Evolutionary conservation across 495 filamentous ascomycete species (phyloP).

Genomic region (Collariella sp.): DNA sequence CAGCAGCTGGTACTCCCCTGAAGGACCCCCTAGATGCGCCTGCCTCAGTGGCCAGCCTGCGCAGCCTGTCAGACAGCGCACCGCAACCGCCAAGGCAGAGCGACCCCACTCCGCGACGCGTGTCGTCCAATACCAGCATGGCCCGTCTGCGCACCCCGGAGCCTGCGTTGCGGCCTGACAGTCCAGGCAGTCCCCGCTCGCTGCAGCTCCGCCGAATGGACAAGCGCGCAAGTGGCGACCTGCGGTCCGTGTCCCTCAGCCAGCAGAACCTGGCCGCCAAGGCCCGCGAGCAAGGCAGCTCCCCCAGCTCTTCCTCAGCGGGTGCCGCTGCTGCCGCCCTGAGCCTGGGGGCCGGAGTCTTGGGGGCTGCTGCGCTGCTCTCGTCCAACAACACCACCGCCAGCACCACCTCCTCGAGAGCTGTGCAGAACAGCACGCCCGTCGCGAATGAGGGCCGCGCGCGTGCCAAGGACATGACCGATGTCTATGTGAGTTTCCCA

Average conservation of each 20-base stretch:
- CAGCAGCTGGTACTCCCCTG: not conserved
- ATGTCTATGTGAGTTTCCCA: conserved; percentile 75
- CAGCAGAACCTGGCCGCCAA: conserved; percentile 33
- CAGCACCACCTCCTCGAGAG: conserved; percentile 25
- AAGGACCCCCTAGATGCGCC: conserved; percentile 7
- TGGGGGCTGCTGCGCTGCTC: conserved; percentile 17
- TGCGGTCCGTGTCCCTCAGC: conserved; percentile 64
- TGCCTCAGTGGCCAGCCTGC: conserved; percentile 7
- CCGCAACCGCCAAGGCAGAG: conserved; percentile 21
- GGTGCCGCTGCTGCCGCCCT: conserved; percentile 17
- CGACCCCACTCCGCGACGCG: conserved; percentile 32
- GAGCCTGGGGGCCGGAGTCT: conserved; percentile 23
- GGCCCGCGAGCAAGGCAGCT: conserved; percentile 12
- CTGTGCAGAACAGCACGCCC: conserved; percentile 56
- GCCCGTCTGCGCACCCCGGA: conserved; percentile 50
- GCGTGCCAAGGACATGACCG: conserved; percentile 74
- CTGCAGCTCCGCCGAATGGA: conserved; percentile 54
- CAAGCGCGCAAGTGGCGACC: conserved; percentile 69
- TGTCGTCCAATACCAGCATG: conserved; percentile 43
- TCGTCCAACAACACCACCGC: conserved; percentile 5
- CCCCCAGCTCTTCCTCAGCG: conserved; percentile 2
- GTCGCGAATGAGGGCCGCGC: conserved; percentile 81
- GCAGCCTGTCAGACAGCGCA: conserved; percentile 22
- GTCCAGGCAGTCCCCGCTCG: conserved; percentile 46
- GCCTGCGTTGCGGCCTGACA: conserved; percentile 46